Conservation (phyloP, 371 early-diverging fungal species). For the Apophysomyces ossiformis region DNA sequence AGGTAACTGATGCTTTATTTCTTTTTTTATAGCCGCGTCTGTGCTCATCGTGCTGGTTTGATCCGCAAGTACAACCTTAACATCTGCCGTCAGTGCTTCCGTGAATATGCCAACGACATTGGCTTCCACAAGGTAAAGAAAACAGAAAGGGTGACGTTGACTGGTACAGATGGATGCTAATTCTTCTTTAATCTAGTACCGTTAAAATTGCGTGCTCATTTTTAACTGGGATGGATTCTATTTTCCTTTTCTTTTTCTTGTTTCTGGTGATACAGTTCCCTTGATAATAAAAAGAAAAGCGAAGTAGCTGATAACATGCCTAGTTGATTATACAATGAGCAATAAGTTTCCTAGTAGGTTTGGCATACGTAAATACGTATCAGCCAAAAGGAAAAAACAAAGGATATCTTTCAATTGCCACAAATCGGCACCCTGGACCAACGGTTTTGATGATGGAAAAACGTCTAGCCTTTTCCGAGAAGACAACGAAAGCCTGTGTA, state of each 20-base stretch:
- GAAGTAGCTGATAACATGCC: background rate
- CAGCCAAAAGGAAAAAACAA: too few relatives aligned
- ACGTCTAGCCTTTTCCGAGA: too few relatives aligned
- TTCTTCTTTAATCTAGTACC: background rate
- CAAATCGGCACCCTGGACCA: too few relatives aligned
- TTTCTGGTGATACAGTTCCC: background rate
- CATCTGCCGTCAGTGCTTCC: constrained; percentile 99
- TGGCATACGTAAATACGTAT: too few relatives aligned
- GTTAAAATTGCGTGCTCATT: background rate
- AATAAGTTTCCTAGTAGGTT: too few relatives aligned
- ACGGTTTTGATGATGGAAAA: too few relatives aligned
- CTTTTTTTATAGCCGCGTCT: constrained; percentile 79
- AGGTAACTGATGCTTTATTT: background rate
- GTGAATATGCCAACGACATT: constrained; percentile 97
- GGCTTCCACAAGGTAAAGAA: constrained; percentile 90
- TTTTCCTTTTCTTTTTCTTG: background rate
- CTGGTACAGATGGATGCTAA: background rate
- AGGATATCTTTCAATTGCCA: too few relatives aligned
- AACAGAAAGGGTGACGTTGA: background rate
- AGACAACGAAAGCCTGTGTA: too few relatives aligned
- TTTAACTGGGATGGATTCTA: background rate
- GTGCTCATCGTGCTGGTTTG: constrained; percentile 97
- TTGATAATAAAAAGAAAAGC: background rate
- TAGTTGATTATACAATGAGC: too few relatives aligned
- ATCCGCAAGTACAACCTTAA: constrained; percentile 98